phyloP scores from a whole-genome alignment of 495 filamentous ascomycete genomes.

The Xylaria cubensis region DNA sequence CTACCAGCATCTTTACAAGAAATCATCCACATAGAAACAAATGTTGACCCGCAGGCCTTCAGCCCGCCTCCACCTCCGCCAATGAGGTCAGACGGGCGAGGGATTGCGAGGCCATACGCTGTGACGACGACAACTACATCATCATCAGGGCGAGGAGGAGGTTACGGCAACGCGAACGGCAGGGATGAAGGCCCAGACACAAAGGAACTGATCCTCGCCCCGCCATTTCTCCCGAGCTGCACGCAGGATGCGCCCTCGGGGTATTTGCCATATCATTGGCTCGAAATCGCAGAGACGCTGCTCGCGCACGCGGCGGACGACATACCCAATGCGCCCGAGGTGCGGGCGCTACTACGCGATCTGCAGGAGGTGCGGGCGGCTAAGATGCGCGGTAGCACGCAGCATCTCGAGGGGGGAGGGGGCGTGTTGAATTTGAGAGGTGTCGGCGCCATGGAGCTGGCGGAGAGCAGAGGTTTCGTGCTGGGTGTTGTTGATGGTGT shows the following conservation, averaged over 20 bases:
- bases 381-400: slow-evolving; percentile 81
- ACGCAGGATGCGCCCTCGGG: slow-evolving; percentile 66
- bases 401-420: slow-evolving; percentile 67
- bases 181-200: slow-evolving; percentile 1
- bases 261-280: slow-evolving; percentile 90
- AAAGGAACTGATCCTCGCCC: slow-evolving; percentile 40
- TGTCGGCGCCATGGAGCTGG: slow-evolving; percentile 89
- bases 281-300: slow-evolving; percentile 84
- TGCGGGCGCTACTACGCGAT: slow-evolving; percentile 78
- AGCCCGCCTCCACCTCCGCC: slow-evolving; percentile 74
- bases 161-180: background rate
- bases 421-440: slow-evolving; percentile 80
- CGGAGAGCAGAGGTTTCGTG: slow-evolving; percentile 85
- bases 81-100: slow-evolving; percentile 50
- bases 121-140: background rate
- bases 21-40: slow-evolving; percentile 82
- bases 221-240: slow-evolving; percentile 68
- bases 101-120: slow-evolving; percentile 39
- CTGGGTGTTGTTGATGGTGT: slow-evolving; percentile 85
- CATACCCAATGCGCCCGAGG: slow-evolving; percentile 74
- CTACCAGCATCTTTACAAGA: slow-evolving; percentile 70
- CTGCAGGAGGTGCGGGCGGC: slow-evolving; percentile 86
- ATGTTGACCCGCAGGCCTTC: slow-evolving; percentile 68
- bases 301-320: slow-evolving; percentile 87
- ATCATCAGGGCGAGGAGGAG: slow-evolving; percentile 24